A percentile compares a stretch with the other conserved stretches of the same genome.
Conservation (phyloP, 108 stramenopile species). For the Cyclotella cryptica region DNA sequence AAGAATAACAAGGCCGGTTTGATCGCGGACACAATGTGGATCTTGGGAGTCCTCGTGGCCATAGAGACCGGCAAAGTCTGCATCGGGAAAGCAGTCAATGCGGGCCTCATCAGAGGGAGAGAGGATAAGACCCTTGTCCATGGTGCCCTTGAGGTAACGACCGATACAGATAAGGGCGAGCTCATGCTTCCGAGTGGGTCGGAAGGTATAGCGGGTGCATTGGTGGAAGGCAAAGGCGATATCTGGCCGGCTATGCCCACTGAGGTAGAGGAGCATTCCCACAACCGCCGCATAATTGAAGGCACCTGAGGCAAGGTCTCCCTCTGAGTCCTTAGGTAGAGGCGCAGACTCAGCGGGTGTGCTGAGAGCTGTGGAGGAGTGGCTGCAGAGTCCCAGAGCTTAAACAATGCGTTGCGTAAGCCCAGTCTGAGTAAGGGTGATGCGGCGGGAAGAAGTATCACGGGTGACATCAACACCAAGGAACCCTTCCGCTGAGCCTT, state of each 20-base stretch:
- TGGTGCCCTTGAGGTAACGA: slow-evolving; percentile 3
- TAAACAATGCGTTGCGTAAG: slow-evolving; percentile 47
- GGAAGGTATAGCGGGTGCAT: slow-evolving; percentile 25
- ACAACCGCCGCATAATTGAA: slow-evolving; percentile 28
- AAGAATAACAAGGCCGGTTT: slow-evolving; percentile 57
- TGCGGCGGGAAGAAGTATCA: slow-evolving; percentile 12
- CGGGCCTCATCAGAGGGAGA: slow-evolving; percentile 13
- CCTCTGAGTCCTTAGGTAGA: slow-evolving; percentile 21
- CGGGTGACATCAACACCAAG: slow-evolving; percentile 51
- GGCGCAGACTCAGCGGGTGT: slow-evolving; percentile 1
- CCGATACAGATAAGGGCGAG: neutral
- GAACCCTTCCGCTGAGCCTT: slow-evolving; percentile 21
- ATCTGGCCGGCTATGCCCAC: slow-evolving; percentile 44
- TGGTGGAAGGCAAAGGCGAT: slow-evolving; percentile 54
- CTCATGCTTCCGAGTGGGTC: neutral
- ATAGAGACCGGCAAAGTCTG: slow-evolving; percentile 57
- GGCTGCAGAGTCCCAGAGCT: slow-evolving; percentile 13
- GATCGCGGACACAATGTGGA: slow-evolving; percentile 48
- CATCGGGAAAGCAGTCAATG: slow-evolving; percentile 59
- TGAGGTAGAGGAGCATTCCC: slow-evolving; percentile 59
- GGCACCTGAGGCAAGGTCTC: slow-evolving; percentile 2
- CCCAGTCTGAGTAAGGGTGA: slow-evolving; percentile 49
- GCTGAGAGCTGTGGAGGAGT: neutral
- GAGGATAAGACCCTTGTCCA: slow-evolving; percentile 39
- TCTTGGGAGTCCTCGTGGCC: slow-evolving; percentile 40